Evolutionary conservation across 2,329 filamentous ascomycete genomes (phyloP).

Genomic region (Ophioceras dolichostomum): DNA sequence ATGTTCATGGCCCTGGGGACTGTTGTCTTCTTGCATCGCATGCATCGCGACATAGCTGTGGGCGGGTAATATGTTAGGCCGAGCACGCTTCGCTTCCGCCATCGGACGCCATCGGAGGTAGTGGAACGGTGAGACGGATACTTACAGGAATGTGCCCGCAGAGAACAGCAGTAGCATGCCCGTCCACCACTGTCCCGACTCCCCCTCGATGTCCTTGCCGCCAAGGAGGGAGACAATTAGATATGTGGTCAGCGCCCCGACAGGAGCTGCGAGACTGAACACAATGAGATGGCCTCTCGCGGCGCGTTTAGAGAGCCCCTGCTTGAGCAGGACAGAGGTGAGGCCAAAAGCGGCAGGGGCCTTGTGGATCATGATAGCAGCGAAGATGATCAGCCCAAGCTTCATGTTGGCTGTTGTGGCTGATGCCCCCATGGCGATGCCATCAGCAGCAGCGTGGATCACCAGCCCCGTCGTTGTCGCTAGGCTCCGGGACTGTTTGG

Average conservation of each 20-base stretch:
- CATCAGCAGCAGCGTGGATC: slow-evolving; percentile 90
- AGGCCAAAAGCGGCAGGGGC: slow-evolving; percentile 91
- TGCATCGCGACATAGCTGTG: slow-evolving; percentile 93
- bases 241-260: slow-evolving; percentile 77
- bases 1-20: slow-evolving; percentile 37
- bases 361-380: slow-evolving; percentile 97
- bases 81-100: no score
- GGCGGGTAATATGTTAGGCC: slow-evolving; percentile 6
- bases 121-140: no score
- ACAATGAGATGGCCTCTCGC: slow-evolving; percentile 76
- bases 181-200: slow-evolving; percentile 70
- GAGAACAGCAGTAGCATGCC: slow-evolving; percentile 92
- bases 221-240: slow-evolving; percentile 63
- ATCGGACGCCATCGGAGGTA: no score
- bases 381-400: slow-evolving; percentile 81
- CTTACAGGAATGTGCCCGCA: slow-evolving; percentile 88
- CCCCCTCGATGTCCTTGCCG: slow-evolving; percentile 38
- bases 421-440: slow-evolving; percentile 89
- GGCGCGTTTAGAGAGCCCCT: slow-evolving; percentile 77
- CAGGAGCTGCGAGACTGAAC: slow-evolving; percentile 83
- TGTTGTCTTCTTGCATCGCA: slow-evolving; percentile 74
- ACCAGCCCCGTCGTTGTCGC: slow-evolving; percentile 91
- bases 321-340: slow-evolving; percentile 79
- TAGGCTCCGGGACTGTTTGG: slow-evolving; percentile 48
- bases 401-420: slow-evolving; percentile 61